Conservation (phyloP, 1,139 yeast genomes). For the Starmera stellimalicola region DNA sequence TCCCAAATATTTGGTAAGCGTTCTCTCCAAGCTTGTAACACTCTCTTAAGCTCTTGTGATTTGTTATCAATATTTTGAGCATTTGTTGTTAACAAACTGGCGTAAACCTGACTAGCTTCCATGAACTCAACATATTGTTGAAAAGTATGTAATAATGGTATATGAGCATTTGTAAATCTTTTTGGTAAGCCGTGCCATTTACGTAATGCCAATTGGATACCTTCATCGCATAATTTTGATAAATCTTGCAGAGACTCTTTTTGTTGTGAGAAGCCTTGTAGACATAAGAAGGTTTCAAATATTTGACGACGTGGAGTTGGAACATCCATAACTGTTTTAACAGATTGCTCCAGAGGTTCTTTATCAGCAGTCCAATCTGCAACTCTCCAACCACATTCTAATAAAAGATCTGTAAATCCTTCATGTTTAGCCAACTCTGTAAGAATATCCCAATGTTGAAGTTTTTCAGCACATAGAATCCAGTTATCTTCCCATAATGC, state of each 20-base stretch:
- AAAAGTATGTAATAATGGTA: constrained; percentile 84
- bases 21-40: constrained; percentile 95
- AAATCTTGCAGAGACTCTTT: constrained; percentile 74
- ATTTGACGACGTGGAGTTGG: constrained; percentile 96
- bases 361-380: constrained; percentile 98
- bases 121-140: constrained; percentile 96
- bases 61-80: constrained; percentile 88
- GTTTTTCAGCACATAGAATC: constrained; percentile 93
- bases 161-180: constrained; percentile 75
- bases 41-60: constrained; percentile 89
- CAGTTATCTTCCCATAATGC: constrained; percentile 98
- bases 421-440: constrained; percentile 97
- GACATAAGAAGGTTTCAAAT: constrained; percentile 85
- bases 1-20: constrained; percentile 96
- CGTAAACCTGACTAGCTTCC: constrained; percentile 94
- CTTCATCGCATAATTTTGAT: constrained; percentile 86
- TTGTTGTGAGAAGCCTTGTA: constrained; percentile 91
- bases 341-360: constrained; percentile 90
- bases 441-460: constrained; percentile 96
- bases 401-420: constrained; percentile 85
- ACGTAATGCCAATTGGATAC: constrained; percentile 83
- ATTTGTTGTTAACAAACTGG: constrained; percentile 80
- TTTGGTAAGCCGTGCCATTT: constrained; percentile 91
- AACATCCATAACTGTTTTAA: constrained; percentile 94
- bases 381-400: constrained; percentile 99